phyloP scores from a whole-genome alignment of 495 filamentous ascomycete species.

The Barbatosphaeria neglecta region DNA sequence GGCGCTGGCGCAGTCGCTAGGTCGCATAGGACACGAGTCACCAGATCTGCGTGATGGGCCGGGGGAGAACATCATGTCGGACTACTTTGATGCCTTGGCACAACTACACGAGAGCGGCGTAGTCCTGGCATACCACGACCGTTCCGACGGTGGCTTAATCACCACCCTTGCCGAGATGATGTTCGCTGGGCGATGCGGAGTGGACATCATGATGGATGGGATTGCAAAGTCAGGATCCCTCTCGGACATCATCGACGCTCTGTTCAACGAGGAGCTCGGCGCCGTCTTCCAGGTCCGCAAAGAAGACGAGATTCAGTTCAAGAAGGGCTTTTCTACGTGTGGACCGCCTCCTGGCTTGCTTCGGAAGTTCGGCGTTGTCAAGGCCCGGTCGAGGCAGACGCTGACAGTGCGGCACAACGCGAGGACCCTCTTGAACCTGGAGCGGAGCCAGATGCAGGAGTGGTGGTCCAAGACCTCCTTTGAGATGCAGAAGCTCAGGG shows the following conservation, averaged over 20 bases:
- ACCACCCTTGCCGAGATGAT: constrained; percentile 95
- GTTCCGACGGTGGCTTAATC: constrained; percentile 85
- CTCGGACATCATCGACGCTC: constrained; percentile 53
- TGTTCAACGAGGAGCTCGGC: constrained; percentile 97
- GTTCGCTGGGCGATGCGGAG: constrained; percentile 89
- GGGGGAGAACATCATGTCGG: constrained; percentile 67
- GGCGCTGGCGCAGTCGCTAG: constrained; percentile 84
- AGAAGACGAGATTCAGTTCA: constrained; percentile 73
- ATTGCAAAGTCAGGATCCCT: constrained; percentile 45
- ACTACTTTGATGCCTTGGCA: constrained; percentile 83
- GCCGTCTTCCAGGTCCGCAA: constrained; percentile 91
- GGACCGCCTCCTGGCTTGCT: constrained; percentile 74
- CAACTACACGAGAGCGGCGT: constrained; percentile 77
- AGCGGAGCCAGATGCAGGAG: constrained; percentile 68
- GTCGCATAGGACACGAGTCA: constrained; percentile 68
- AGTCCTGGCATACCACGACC: constrained; percentile 90
- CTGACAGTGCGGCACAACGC: constrained; percentile 64
- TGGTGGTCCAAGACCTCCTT: constrained; percentile 82
- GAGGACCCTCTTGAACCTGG: constrained; percentile 52
- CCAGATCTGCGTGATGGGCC: constrained; percentile 77
- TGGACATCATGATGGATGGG: constrained; percentile 71
- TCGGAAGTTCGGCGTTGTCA: constrained; percentile 67
- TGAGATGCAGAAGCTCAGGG: constrained; percentile 80
- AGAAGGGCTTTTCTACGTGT: constrained; percentile 81
- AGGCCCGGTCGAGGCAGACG: constrained; percentile 58